Evolutionary conservation across 176 grass and related monocot genomes (phyloP), one percentile per base, ranked within the genome.

Genomic region (Secale cereale): DNA sequence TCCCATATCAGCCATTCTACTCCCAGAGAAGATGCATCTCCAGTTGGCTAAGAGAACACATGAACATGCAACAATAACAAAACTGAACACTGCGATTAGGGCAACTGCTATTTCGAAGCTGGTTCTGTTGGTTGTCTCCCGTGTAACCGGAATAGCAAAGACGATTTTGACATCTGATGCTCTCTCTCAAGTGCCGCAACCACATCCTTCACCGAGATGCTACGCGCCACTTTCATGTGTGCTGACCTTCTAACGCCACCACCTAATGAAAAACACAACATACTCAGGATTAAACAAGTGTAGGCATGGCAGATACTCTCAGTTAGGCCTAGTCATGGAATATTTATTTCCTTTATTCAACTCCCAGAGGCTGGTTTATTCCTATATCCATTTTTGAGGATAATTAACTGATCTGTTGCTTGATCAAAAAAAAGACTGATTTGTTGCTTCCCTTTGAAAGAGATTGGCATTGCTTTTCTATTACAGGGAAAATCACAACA

Each of bases 91-190:
- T 50, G 52, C 33, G 29, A 73, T 35, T 29, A 10, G 30, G 30
- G 46, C 10, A 79, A 70, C 86, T 93, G 90, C 89, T 93, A 93
- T 78, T 90, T 85, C 33, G 46, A 23, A 78, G 78, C 35, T 33
- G 84, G 60, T 83, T 92, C 87, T 67, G 85, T 48, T 3, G 74
- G 54, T 7, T 79, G 36, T 61, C 77, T 80, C 32, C 90, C 86
- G 50, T 94, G 91, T 36, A 99, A 62, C 20, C 56, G 88, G 70
- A 96, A 99, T 59, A 96, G 74, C 57, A 99, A 82, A 74, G 93
- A 83, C 16, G 93, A 94, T 85, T 91, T 99, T 28, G 90, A 90
- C 97, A 94, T 96, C 76, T 96, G 93, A 63, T 90, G 93, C 76
- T 99, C 97, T 46, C 90, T 87, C 76, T 96, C 91, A 37, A 99